Base-by-base conservation (phyloP, 352 stramenopile species). In the Phytophthora gonapodyides region DNA sequence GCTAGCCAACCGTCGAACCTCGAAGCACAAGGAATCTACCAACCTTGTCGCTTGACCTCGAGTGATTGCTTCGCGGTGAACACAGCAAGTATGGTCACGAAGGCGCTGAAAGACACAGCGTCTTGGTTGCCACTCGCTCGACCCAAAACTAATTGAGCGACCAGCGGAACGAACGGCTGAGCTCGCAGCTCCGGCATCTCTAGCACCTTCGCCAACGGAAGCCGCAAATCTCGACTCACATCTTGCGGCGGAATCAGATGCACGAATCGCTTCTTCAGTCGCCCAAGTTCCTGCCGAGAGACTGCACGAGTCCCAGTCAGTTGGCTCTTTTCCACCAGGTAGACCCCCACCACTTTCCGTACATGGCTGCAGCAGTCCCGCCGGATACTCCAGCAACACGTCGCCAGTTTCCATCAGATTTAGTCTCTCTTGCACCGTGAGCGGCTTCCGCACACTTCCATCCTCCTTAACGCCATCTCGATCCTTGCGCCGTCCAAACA, bases 181-280 rank as follows among this genome's bases (percentile, higher is more conserved):
- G 50, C 13, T 27, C 62, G 54, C 12, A 86, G 38, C 47, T 86
- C 76, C 2, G 76, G 76, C 53, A 80, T 83, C 7, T 57, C 43
- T 15, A 76, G 5, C 7, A 75, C 15, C n/a, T 24, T n/a, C 0
- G 31, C 7, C 2, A 71, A 34, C 7, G 62, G 17, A 7, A 73
- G 12, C 1, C 12, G 16, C 6, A 76, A n/a, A 0, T 64, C 53
- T 17, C 19, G 44, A 58, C 36, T 59, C 27, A 21, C 13, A 8
- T 61, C 49, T 21, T 71, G 58, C 5, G 38, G 2, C n/a, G 52
- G 57, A 7, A 80, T 47, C 38, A 81, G 9, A 7, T 58, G 60
- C 34, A 67, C 62, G 45, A 86, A 86, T 3, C 74, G 64, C 47
- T 63, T 69, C 59, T 81, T 83, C 37, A 86, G 50, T 1, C 69